A percentile compares a stretch with the other conserved stretches of the same genome.
phyloP scores from a whole-genome alignment of 2,329 filamentous ascomycete species.

The Pleomassaria siparia region DNA sequence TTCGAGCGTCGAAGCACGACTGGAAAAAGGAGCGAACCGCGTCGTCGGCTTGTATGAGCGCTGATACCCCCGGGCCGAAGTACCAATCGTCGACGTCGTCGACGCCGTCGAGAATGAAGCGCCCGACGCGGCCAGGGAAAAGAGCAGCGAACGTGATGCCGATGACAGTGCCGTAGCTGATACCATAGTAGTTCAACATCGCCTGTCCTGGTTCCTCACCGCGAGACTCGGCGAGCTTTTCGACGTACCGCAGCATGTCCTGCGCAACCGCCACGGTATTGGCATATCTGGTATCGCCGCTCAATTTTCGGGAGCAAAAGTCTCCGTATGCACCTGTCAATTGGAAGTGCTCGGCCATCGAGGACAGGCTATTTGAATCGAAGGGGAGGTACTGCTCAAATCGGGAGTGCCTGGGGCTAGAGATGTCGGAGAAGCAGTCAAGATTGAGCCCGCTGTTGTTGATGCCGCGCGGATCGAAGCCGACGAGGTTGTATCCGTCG shows the following conservation, averaged over 20 bases:
- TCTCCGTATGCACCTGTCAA: conserved; percentile 15
- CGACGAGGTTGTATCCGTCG: conserved; percentile 42
- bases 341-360: conserved; percentile 1
- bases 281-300: conserved; percentile 28
- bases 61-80: conserved; percentile 28
- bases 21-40: conserved; percentile 57
- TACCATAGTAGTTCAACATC: conserved; percentile 43
- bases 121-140: conserved; percentile 46
- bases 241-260: conserved; percentile 33
- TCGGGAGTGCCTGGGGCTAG: neutral
- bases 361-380: neutral
- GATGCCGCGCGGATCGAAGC: conserved; percentile 46
- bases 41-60: conserved; percentile 57
- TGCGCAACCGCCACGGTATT: conserved; percentile 31
- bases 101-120: conserved; percentile 48
- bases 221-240: conserved; percentile 18
- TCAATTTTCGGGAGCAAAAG: conserved; percentile 20
- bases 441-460: conserved; percentile 36
- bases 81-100: conserved; percentile 52
- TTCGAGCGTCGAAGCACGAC: conserved; percentile 55
- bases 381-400: neutral
- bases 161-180: conserved; percentile 50
- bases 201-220: conserved; percentile 25
- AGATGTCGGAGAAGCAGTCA: conserved; percentile 26
- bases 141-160: conserved; percentile 51